Conservation (phyloP, 1,284 basidiomycete species). For the Leccinum ponderosum region DNA sequence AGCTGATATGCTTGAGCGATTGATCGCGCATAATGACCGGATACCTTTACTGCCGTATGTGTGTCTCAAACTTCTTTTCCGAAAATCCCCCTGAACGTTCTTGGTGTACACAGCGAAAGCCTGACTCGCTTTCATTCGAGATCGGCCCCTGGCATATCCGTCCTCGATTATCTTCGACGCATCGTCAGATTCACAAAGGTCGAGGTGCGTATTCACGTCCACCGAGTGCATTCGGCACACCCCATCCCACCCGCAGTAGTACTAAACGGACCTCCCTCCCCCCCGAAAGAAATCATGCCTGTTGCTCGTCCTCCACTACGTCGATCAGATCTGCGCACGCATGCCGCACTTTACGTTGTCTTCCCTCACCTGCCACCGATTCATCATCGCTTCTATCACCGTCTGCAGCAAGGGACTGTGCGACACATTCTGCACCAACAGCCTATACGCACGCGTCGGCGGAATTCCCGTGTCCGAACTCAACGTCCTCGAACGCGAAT, state of each 20-base stretch:
- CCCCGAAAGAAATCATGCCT: conserved; percentile 76
- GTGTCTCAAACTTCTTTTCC: neutral
- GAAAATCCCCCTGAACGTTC: conserved; percentile 18
- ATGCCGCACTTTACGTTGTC: conserved; percentile 87
- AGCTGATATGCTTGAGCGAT: conserved; percentile 93
- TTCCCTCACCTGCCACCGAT: conserved; percentile 93
- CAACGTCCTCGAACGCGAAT: conserved; percentile 91
- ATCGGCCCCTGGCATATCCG: conserved; percentile 79
- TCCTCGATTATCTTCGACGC: conserved; percentile 88
- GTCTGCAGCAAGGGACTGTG: conserved; percentile 90
- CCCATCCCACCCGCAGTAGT: neutral
- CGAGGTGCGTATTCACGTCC: conserved; percentile 59
- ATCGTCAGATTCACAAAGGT: conserved; percentile 92
- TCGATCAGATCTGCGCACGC: conserved; percentile 90
- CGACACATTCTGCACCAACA: conserved; percentile 92
- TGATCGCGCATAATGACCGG: conserved; percentile 92
- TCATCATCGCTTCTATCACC: conserved; percentile 87
- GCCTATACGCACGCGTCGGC: conserved; percentile 91
- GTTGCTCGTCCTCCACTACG: conserved; percentile 88
- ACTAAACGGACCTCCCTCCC: conserved; percentile 1
- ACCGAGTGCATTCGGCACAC: neutral
- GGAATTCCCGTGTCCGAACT: conserved; percentile 89
- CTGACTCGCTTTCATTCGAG: conserved; percentile 94
- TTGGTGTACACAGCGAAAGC: conserved; percentile 54
- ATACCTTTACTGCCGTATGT: conserved; percentile 79